phyloP scores from a whole-genome alignment of 2,329 filamentous ascomycete species.

The Talaromyces sp. region DNA sequence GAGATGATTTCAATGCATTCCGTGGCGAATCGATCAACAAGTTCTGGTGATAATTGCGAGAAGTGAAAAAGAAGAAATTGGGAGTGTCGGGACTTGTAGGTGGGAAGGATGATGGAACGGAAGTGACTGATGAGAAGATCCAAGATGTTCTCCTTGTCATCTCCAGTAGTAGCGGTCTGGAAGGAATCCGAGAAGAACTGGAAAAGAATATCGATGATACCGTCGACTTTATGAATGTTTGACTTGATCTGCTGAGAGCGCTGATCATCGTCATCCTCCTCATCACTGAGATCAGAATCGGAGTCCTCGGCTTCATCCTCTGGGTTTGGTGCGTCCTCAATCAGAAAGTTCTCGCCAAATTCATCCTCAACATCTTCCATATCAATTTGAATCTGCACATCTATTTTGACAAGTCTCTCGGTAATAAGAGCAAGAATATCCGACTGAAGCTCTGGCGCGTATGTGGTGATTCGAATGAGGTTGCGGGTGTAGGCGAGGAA shows the following conservation, averaged over 20 bases:
- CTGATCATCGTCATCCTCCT: conserved; percentile 49
- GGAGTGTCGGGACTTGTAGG: conserved; percentile 87
- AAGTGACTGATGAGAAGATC: conserved; percentile 84
- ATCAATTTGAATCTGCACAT: conserved; percentile 92
- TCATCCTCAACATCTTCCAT: conserved; percentile 92
- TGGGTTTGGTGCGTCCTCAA: conserved; percentile 50
- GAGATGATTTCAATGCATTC: conserved; percentile 74
- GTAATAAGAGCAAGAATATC: conserved; percentile 83
- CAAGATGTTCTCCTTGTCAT: conserved; percentile 71
- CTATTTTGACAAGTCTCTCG: conserved; percentile 86
- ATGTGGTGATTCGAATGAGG: conserved; percentile 73
- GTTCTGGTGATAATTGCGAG: conserved; percentile 74
- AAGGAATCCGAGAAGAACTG: conserved; percentile 77
- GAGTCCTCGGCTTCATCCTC: conserved; percentile 48
- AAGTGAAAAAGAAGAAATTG: conserved; percentile 98
- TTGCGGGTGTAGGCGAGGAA: conserved; percentile 90
- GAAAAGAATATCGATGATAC: conserved; percentile 85
- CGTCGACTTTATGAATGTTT: conserved; percentile 88
- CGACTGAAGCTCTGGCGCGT: conserved; percentile 74
- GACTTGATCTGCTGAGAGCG: conserved; percentile 72
- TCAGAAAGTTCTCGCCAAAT: conserved; percentile 68
- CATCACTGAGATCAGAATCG: conserved; percentile 70
- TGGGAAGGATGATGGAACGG: conserved; percentile 82
- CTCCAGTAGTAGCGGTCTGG: conserved; percentile 66
- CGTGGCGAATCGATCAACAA: conserved; percentile 81